Evolutionary conservation across 345 rosid species (phyloP), one percentile per base, ranked within the genome.

Genomic region (Fremontodendron californicum): DNA sequence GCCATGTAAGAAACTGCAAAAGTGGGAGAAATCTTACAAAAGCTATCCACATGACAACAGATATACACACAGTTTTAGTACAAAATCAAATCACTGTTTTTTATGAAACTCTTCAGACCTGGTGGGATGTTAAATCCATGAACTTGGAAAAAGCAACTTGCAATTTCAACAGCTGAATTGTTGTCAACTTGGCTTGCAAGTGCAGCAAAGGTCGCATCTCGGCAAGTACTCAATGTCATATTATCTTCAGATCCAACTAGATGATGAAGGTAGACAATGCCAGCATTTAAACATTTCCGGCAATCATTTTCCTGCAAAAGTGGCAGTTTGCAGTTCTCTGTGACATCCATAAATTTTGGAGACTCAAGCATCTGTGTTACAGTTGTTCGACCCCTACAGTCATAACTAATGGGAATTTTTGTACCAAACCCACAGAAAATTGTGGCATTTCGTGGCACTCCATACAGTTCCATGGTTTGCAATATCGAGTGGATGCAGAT

Each of bases 141-240:
- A 78, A 96, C 90, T 69, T 88, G 86, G 84, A 96, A 96, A 89
- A 96, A 93, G 78, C 99, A 96, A 85, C 87, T 82, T 63, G 97
- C 97, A 2, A 93, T 81, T 78, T 86, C 85, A 75, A 82, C 81
- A 11, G 98, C 86, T 4, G 94, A 84, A 54, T 79, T 70, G 78
- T 81, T 70, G 55, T 90, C 97, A 81, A 90, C 85, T 80, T 82
- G 96, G 84, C 98, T 90, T 29, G 92, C 92, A 60, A 95, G 87
- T 46, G 90, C 88, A 78, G 90, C 90, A 79, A 86, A 95, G 21
- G 94, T 87, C 49, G 99, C 99, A 92, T 90, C 97, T 45, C 94
- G 89, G 76, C 99, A 95, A 77, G 92, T 92, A 84, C 90, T 92
- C 76, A 95, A 74, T 31, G 94, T 92, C 58, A 92, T 71, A 82